These are phyloP conservation scores for Pseudocercospora musae DNA, from an alignment of 2,329 filamentous ascomycete species.

Conservation along the genomic window DNA sequence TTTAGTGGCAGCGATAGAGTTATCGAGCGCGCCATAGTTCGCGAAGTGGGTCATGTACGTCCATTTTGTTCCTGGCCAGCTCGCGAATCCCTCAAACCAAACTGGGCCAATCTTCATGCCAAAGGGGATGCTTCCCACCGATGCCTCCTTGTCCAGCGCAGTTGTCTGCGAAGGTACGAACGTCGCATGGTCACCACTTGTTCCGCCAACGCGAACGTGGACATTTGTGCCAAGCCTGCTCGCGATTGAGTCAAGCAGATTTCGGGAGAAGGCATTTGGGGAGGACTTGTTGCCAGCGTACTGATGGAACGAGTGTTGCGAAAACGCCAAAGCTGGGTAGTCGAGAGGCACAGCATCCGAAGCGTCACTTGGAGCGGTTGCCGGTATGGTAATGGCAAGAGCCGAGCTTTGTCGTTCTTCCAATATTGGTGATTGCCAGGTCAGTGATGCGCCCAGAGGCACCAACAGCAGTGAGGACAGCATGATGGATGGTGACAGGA, in stretches of 20 bases:
- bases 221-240: slow-evolving; percentile 10
- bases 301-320: slow-evolving; percentile 16
- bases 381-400: not conserved
- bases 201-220: slow-evolving; percentile 16
- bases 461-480: not conserved
- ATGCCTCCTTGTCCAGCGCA: not conserved
- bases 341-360: not conserved
- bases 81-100: slow-evolving; percentile 18
- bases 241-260: slow-evolving; percentile 12
- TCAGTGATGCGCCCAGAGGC: not conserved
- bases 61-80: slow-evolving; percentile 9
- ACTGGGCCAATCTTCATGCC: slow-evolving; percentile 14
- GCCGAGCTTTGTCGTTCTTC: not conserved
- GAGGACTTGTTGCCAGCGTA: slow-evolving; percentile 15
- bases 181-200: slow-evolving; percentile 13
- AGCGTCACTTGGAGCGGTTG: not conserved
- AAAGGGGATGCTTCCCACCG: not conserved
- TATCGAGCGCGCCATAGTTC: slow-evolving; percentile 7
- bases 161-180: slow-evolving; percentile 8
- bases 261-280: slow-evolving; percentile 15
- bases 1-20: slow-evolving; percentile 9
- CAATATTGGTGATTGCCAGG: not conserved
- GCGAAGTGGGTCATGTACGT: slow-evolving; percentile 15
- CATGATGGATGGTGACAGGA: not conserved
- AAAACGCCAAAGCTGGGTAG: slow-evolving; percentile 11